phyloP scores from a whole-genome alignment of 148 eudicot species.

The Camellia granthamiana region DNA sequence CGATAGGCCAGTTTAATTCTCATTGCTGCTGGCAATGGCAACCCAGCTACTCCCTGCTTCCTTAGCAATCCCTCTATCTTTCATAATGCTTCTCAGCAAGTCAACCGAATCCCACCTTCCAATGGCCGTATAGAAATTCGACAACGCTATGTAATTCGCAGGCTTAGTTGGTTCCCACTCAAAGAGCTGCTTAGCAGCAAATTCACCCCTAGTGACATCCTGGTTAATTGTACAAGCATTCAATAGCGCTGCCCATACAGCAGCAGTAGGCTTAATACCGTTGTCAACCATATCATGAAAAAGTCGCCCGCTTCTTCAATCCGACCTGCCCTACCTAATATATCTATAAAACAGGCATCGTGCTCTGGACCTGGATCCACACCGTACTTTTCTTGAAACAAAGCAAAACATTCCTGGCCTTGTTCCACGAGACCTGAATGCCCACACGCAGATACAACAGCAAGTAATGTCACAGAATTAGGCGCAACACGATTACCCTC shows the following conservation, averaged over 20 bases:
- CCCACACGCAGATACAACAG: conserved; percentile 41
- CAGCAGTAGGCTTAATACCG: conserved; percentile 20
- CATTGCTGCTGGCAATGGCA: conserved; percentile 6
- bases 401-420: conserved; percentile 28
- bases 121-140: conserved; percentile 39
- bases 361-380: conserved; percentile 27
- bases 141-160: conserved; percentile 27
- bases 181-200: conserved; percentile 27
- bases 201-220: conserved; percentile 31
- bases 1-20: neutral
- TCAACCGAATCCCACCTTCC: conserved; percentile 36
- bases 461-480: conserved; percentile 35
- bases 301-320: conserved; percentile 30
- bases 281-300: conserved; percentile 28
- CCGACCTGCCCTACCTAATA: conserved; percentile 32
- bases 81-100: conserved; percentile 32
- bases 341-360: conserved; percentile 37
- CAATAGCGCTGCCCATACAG: conserved; percentile 34
- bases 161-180: conserved; percentile 33
- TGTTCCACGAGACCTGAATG: conserved; percentile 35
- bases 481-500: conserved; percentile 21
- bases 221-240: conserved; percentile 31
- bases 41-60: conserved; percentile 39
- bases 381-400: conserved; percentile 17
- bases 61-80: conserved; percentile 25